phyloP scores from a whole-genome alignment of 306 rosid genomes.

The Cucurbita maxima region DNA sequence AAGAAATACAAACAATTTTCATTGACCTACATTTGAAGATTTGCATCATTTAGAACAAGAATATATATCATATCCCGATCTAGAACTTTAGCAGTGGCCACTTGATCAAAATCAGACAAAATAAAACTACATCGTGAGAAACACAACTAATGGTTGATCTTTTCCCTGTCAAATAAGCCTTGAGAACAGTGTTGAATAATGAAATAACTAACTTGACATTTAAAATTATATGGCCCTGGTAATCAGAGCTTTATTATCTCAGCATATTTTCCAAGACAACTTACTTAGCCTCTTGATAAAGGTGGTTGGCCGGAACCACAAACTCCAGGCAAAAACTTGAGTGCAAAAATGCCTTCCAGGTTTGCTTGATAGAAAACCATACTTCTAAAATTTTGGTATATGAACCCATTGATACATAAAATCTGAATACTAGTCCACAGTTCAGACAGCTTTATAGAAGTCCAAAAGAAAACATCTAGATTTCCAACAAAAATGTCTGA shows the following conservation, averaged over 20 bases:
- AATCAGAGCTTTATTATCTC: background rate
- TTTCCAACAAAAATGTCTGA: background rate
- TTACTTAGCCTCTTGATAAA: background rate
- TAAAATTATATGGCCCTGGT: background rate
- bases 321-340: background rate
- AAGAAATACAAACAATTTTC: background rate
- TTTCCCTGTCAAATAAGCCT: background rate
- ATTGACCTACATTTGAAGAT: background rate
- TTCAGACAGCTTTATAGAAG: background rate
- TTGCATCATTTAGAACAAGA: background rate
- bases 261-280: background rate
- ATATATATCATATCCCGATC: background rate
- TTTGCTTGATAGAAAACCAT: background rate
- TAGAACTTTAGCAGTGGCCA: background rate
- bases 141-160: background rate
- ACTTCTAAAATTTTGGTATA: background rate
- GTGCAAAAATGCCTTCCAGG: background rate
- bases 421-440: background rate
- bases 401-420: background rate
- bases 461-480: background rate
- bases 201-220: background rate
- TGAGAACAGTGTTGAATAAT: background rate
- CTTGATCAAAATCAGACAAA: background rate
- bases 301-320: background rate
- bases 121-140: background rate